Base-by-base conservation (phyloP, 495 filamentous ascomycete genomes). In the Astrothelium subdiscretum region DNA sequence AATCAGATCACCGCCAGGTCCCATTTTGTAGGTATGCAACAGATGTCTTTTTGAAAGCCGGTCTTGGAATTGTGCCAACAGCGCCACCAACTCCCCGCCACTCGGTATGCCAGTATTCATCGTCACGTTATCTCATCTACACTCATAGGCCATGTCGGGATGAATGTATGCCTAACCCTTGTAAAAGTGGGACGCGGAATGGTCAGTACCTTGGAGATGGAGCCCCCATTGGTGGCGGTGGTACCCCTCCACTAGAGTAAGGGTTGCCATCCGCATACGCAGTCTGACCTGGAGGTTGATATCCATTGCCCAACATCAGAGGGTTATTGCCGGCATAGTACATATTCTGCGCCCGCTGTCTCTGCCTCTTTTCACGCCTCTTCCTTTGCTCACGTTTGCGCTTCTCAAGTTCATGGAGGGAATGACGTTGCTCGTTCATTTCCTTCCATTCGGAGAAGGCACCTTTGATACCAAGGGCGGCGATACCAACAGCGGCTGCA, bases 381-480 rank as follows among this genome's bases (percentile, higher is more conserved):
- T 69, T 69, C 60, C 65, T 59, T 20, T 65, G 59, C 61, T 62
- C 62, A 22, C 58, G 59, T 59, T 72, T 69, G 58, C 64, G 70
- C 60, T 78, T 68, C 61, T 81, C 74, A 38, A 87, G 80, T 54
- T 83, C 73, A 11, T 75, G 67, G 31, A 75, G 73, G 62, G 81
- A 79, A 63, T 81, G 77, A 35, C 82, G 76, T 68, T 85, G 78
- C 72, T 86, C 79, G 40, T 82, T 78, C 65, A 82, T 83, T 64
- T 86, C 80, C 70, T 85, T 81, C 85, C 85, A 88, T 71, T 92
- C 89, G 2, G 80, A 80, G 65, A 90, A 78, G 44, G 89, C 90
- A 35, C 87, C 85, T 74, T 91, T 91, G 78, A 95, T 87, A 70
- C 91, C 89, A 32, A 95, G 77, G 2, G 88, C 89, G 13, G 91